phyloP scores from a whole-genome alignment of 768 basidiomycete genomes.

The Boletales sp. region DNA sequence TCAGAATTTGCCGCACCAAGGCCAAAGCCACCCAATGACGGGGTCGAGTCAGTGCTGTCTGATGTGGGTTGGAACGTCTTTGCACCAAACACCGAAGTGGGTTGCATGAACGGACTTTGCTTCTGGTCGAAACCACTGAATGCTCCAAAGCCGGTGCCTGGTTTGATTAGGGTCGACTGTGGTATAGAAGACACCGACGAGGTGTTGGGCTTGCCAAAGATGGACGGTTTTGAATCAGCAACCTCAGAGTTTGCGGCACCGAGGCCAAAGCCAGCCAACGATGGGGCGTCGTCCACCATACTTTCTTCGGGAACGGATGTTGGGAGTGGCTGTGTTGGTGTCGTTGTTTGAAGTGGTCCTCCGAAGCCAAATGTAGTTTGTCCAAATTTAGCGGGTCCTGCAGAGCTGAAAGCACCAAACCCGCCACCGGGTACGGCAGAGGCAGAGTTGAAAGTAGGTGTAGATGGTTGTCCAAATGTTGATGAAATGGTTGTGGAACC shows the following conservation, averaged over 20 bases:
- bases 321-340: not conserved
- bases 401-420: constrained; percentile 33
- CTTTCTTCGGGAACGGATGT: constrained; percentile 23
- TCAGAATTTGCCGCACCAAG: constrained; percentile 26
- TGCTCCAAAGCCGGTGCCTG: constrained; percentile 34
- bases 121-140: constrained; percentile 24
- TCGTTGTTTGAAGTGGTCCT: constrained; percentile 5
- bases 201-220: constrained; percentile 28
- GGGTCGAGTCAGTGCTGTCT: constrained; percentile 5
- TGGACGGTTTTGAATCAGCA: constrained; percentile 26
- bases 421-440: constrained; percentile 15
- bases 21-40: constrained; percentile 31
- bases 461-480: constrained; percentile 16
- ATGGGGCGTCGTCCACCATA: constrained; percentile 31
- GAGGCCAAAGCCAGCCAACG: constrained; percentile 32
- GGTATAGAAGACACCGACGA: constrained; percentile 6
- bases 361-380: constrained; percentile 24
- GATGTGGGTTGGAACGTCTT: constrained; percentile 11
- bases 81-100: constrained; percentile 14
- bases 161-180: constrained; percentile 29
- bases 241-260: constrained; percentile 22
- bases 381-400: constrained; percentile 32
- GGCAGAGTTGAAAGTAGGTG: constrained; percentile 20
- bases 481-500: constrained; percentile 15
- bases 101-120: constrained; percentile 22